These are phyloP conservation scores for Cantharellus anzutake DNA, from an alignment of 768 basidiomycete species.

Conservation along the genomic window DNA sequence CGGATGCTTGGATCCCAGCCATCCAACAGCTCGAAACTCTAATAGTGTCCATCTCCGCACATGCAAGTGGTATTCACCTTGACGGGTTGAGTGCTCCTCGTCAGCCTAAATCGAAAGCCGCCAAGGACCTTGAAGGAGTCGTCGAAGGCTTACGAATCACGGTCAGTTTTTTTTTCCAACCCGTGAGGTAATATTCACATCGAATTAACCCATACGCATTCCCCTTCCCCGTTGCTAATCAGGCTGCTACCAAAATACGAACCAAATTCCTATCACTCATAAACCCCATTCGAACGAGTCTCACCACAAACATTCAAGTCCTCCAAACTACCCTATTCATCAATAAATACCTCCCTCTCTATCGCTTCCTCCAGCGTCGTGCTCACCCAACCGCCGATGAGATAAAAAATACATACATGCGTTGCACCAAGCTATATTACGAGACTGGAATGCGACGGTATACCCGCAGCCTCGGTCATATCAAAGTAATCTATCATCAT, in stretches of 20 bases:
- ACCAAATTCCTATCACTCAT: slow-evolving; percentile 69
- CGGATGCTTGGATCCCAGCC: slow-evolving; percentile 72
- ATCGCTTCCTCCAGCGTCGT: slow-evolving; percentile 68
- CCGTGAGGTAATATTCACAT: background rate
- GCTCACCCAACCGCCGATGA: slow-evolving; percentile 68
- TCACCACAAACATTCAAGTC: slow-evolving; percentile 85
- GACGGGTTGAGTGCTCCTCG: background rate
- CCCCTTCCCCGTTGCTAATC: background rate
- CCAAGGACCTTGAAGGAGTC: slow-evolving; percentile 64
- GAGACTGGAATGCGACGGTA: slow-evolving; percentile 93
- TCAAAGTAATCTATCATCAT: slow-evolving; percentile 35
- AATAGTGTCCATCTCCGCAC: slow-evolving; percentile 44
- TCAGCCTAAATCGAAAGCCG: slow-evolving; percentile 66
- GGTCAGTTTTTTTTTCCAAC: slow-evolving; percentile 21
- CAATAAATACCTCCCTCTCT: slow-evolving; percentile 58
- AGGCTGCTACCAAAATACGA: slow-evolving; percentile 77
- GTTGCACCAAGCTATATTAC: slow-evolving; percentile 73
- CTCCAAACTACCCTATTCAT: slow-evolving; percentile 74
- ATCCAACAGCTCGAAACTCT: slow-evolving; percentile 67
- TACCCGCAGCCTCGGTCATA: slow-evolving; percentile 53
- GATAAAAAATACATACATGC: slow-evolving; percentile 70
- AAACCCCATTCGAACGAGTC: slow-evolving; percentile 60
- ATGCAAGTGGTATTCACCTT: background rate
- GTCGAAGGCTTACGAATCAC: slow-evolving; percentile 77
- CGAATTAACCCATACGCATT: background rate